Evolutionary conservation across 164 flowering plant species (phyloP), one percentile per base, ranked within the genome.

Genomic region (Vitis cinerea): DNA sequence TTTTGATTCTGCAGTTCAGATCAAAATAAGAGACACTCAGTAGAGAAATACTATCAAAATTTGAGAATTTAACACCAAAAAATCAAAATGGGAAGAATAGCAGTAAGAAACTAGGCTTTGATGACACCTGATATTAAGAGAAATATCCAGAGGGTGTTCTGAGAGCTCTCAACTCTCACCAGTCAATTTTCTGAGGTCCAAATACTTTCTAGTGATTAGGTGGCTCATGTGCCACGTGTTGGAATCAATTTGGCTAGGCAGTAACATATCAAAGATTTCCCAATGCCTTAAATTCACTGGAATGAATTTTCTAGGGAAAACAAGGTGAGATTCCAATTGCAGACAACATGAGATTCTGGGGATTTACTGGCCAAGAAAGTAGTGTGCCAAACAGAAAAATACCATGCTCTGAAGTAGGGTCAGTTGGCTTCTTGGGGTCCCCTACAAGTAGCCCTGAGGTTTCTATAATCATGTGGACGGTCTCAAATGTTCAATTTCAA

Each of bases 131-230:
- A 0, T 53, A 7, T 13, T 53, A 6, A 11, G 56, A n/a, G n/a
- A 53, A 53, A 53, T 53, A 53, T 53, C 56, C 1, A 53, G n/a
- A n/a, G n/a, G 56, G n/a, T 53, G 56, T 53, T 53, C 3, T 53
- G 5, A 53, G n/a, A 53, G 14, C 56, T n/a, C 16, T 53, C 56
- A 53, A 53, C n/a, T 53, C 56, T 53, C 56, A 53, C 56, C 56
- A 53, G 56, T 13, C 56, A 53, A 53, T 53, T 53, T 53, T 53
- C 56, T 53, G 56, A 53, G 56, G 56, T 53, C 56, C n/a, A 53
- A 53, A 53, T 12, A 13, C 56, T 6, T 13, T n/a, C n/a, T 53
- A 53, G n/a, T 53, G 56, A 53, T 53, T 53, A 0, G 56, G 56
- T 53, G n/a, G n/a, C 56, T 53, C 56, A 6, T 53, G 56, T 14